Evolutionary conservation across 768 basidiomycete species (phyloP), one percentile per base, ranked within the genome.

Genomic region (Podaxis mareebaensis): DNA sequence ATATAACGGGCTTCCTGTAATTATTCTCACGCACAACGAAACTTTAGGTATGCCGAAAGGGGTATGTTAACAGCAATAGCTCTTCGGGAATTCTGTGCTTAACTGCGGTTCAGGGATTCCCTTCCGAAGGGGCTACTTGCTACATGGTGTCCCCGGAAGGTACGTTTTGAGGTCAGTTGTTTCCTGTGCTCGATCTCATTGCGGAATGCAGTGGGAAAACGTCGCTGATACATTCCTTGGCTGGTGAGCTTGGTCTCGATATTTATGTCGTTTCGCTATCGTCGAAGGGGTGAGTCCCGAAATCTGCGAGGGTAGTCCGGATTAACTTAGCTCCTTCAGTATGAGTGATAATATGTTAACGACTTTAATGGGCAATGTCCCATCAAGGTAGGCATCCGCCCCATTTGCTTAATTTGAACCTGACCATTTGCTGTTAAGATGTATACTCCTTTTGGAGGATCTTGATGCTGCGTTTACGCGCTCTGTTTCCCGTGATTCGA

Each of bases 391-490:
- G 66, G 65, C 69, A 58, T 60, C 33, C 51, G 17, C 44, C 56
- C 63, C 22, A 3, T 17, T 28, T 17, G 53, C 53, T 40, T 39
- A 30, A 55, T 61, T 54, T 67, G 65, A 58, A 62, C 60, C 60
- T 67, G 57, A 60, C 65, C 30, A 51, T 55, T 51, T 52, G 53
- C 53, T 60, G n/a, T 54, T 54, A 68, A 92, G 92, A 80, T 94
- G 92, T 81, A 93, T 96, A 65, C 82, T 96, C 69, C 89, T 96
- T 75, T 84, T 96, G 73, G 95, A 96, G 78, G 94, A 96, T 81
- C 84, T 96, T 68, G 93, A 95, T 73, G 93, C 93, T 61, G 93
- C 93, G 28, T 95, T 95, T 79, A 95, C 93, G 67, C 89, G 91
- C 55, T 90, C 88, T 60, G 88, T 93, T 72, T 89, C 85, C 74